A percentile compares a stretch with the other conserved stretches of the same genome.
phyloP scores from a whole-genome alignment of 208 protist genomes.

The Leishmania major region DNA sequence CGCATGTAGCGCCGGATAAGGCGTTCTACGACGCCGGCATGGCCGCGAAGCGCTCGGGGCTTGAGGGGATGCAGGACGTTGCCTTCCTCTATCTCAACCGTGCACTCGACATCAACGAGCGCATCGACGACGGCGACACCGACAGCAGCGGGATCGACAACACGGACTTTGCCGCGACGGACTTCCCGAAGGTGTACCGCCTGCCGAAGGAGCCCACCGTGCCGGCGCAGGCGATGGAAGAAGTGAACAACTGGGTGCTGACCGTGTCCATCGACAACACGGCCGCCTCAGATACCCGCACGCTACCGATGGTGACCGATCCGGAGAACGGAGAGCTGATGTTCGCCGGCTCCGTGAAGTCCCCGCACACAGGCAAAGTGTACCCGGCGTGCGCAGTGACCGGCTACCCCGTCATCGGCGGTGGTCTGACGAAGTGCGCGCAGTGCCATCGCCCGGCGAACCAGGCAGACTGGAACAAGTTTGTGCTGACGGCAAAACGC shows the following conservation, averaged over 20 bases:
- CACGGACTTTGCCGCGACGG: conserved; percentile 86
- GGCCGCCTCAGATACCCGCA: conserved; percentile 37
- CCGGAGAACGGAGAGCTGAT: conserved; percentile 69
- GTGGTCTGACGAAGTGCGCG: conserved; percentile 64
- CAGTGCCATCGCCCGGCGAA: conserved; percentile 82
- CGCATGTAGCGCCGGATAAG: conserved; percentile 93
- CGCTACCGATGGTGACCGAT: conserved; percentile 65
- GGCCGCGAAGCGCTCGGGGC: conserved; percentile 69
- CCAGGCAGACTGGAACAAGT: conserved; percentile 93
- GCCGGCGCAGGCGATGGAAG: conserved; percentile 60
- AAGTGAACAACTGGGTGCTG: conserved; percentile 94
- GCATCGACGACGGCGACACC: conserved; percentile 90
- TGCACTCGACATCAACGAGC: conserved; percentile 95
- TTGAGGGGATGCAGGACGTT: conserved; percentile 54
- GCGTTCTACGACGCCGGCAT: conserved; percentile 97
- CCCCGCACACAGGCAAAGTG: conserved; percentile 62
- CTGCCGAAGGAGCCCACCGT: conserved; percentile 69
- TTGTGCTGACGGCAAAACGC: conserved; percentile 71
- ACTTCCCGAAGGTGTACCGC: conserved; percentile 88
- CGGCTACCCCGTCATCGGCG: conserved; percentile 86
- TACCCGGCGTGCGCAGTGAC: conserved; percentile 90
- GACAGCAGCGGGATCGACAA: conserved; percentile 87
- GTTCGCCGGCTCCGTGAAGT: conserved; percentile 85
- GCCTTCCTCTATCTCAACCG: conserved; percentile 97
- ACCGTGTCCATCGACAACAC: conserved; percentile 87